These are phyloP conservation scores for Trichoderma aggressivum DNA, from an alignment of 2,329 filamentous ascomycete genomes.

Conservation along the genomic window DNA sequence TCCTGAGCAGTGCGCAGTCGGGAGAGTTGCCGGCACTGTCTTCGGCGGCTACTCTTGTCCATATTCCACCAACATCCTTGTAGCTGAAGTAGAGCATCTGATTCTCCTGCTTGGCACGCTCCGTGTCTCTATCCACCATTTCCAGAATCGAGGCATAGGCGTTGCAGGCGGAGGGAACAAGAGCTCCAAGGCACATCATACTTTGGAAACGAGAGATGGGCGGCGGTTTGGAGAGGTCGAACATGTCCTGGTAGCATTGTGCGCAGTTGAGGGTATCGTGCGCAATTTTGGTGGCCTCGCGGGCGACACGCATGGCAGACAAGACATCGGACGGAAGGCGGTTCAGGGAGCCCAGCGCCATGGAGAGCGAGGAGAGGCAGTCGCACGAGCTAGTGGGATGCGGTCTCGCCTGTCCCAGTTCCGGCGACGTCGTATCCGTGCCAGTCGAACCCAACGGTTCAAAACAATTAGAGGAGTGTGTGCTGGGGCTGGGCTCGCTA, in stretches of 20 bases:
- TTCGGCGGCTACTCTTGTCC: conserved; percentile 35
- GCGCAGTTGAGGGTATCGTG: conserved; percentile 52
- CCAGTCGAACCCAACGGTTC: neutral
- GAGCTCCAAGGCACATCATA: conserved; percentile 55
- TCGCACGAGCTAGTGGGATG: conserved; percentile 39
- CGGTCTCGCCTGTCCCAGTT: conserved; percentile 20
- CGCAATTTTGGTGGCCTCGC: conserved; percentile 46
- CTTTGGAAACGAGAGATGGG: conserved; percentile 54
- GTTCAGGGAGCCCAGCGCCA: conserved; percentile 49
- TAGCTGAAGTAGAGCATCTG: conserved; percentile 45
- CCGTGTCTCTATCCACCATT: conserved; percentile 52
- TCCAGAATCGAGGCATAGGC: conserved; percentile 54
- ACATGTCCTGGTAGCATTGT: conserved; percentile 42
- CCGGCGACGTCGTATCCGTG: neutral
- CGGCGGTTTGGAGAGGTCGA: conserved; percentile 34
- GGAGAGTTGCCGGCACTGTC: conserved; percentile 25
- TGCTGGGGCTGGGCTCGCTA: conserved; percentile 25
- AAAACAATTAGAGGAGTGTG: conserved; percentile 23
- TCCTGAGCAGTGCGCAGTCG: conserved; percentile 19
- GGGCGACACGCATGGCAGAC: conserved; percentile 46
- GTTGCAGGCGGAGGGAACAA: conserved; percentile 56
- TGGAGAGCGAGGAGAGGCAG: conserved; percentile 50
- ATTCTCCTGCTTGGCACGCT: conserved; percentile 40
- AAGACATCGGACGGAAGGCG: conserved; percentile 44
- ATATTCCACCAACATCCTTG: conserved; percentile 47